Conservation (phyloP, 2,329 filamentous ascomycete genomes). For the Trichophyton mentagrophytes region DNA sequence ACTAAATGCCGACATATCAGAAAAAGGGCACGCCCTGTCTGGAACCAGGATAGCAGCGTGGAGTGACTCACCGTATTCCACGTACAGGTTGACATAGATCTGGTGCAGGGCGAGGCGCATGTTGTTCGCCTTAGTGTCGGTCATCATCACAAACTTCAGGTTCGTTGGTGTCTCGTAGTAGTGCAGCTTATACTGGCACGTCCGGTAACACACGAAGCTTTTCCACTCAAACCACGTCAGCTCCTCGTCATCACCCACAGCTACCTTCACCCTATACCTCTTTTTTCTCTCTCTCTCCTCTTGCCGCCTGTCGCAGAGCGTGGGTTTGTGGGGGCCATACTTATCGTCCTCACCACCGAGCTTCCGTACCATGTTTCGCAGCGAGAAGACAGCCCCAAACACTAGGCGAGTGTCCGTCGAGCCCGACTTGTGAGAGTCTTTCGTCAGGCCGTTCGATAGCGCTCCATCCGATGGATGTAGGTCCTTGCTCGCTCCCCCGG, state of each 20-base stretch:
- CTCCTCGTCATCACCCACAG: neutral
- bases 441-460: conserved; percentile 30
- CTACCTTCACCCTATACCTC: neutral
- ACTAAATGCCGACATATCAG: conserved; percentile 27
- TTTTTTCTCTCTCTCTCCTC: neutral
- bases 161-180: conserved; percentile 97
- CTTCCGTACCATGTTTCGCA: conserved; percentile 94
- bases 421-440: conserved; percentile 25
- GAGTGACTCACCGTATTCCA: conserved; percentile 62
- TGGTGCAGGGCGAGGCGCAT: conserved; percentile 92
- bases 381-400: conserved; percentile 90
- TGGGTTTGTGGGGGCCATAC: conserved; percentile 23
- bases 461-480: conserved; percentile 24
- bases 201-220: conserved; percentile 86
- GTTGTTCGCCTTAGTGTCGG: conserved; percentile 75
- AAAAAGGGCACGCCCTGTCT: neutral
- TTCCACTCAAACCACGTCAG: neutral
- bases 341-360: conserved; percentile 82
- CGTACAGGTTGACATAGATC: conserved; percentile 96
- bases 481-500: conserved; percentile 23
- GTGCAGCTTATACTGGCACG: conserved; percentile 91
- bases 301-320: neutral
- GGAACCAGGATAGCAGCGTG: neutral
- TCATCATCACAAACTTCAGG: conserved; percentile 92
- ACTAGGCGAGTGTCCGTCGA: conserved; percentile 89